These are phyloP conservation scores for Zhuliangozyma parablackwelliae DNA, from an alignment of 1,139 yeast genomes.

Conservation along the genomic window DNA sequence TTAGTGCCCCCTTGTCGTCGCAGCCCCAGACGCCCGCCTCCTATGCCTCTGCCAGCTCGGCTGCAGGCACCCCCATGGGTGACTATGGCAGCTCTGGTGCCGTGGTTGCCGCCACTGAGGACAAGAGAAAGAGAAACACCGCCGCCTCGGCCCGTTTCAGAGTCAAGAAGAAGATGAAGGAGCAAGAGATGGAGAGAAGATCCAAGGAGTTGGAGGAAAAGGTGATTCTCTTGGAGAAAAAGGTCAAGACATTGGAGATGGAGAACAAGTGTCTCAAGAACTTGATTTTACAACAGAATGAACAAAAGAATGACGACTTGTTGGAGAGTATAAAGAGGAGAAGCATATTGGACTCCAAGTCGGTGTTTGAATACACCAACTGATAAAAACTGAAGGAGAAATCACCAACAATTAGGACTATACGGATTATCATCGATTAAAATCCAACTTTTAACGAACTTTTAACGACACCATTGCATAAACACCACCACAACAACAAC, in stretches of 20 bases:
- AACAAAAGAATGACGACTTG: conserved; percentile 36
- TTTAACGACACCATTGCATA: too few species aligned
- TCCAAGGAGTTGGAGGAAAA: conserved; percentile 41
- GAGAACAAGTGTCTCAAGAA: conserved; percentile 69
- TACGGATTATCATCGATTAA: conserved; percentile 15
- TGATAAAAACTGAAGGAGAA: conserved; percentile 4
- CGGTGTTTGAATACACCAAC: conserved; percentile 29
- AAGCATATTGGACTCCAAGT: conserved; percentile 29
- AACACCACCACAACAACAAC: conserved; percentile 9
- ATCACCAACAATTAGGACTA: not conserved
- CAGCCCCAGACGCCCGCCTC: not conserved
- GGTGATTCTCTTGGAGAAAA: conserved; percentile 36
- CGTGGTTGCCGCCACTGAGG: conserved; percentile 16
- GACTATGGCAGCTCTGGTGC: conserved; percentile 3
- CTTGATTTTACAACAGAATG: conserved; percentile 47
- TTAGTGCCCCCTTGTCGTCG: not conserved
- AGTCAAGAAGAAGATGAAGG: conserved; percentile 56
- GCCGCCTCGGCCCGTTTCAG: conserved; percentile 63
- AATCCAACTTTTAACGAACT: conserved; percentile 36
- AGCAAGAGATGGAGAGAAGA: conserved; percentile 52
- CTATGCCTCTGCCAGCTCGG: not conserved
- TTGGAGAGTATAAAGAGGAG: conserved; percentile 41
- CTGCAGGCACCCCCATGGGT: not conserved
- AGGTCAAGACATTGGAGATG: conserved; percentile 57
- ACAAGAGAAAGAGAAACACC: conserved; percentile 55